Conservation (phyloP, 1,284 basidiomycete genomes). For the Calocybe gambosa region DNA sequence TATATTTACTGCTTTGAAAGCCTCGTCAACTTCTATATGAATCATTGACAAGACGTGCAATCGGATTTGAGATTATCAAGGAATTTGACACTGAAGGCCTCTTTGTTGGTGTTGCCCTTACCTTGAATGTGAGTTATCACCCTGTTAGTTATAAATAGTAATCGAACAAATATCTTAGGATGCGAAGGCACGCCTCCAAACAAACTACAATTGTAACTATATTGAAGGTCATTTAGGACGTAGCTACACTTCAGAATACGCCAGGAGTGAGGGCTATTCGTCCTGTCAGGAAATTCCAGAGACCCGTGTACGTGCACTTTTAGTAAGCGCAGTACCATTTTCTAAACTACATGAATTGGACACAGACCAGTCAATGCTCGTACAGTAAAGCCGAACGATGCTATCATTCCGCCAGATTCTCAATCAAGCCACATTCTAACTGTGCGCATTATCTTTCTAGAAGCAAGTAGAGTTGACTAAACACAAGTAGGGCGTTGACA, state of each 20-base stretch:
- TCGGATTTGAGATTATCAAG: slow-evolving; percentile 31
- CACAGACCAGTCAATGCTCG: slow-evolving; percentile 26
- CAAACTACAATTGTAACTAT: not conserved
- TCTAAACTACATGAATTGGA: not conserved
- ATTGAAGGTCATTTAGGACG: slow-evolving; percentile 25
- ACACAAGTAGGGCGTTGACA: slow-evolving; percentile 35
- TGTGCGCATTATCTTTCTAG: slow-evolving; percentile 19
- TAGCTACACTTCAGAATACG: slow-evolving; percentile 22
- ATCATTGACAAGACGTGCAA: slow-evolving; percentile 26
- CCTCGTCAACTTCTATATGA: slow-evolving; percentile 29
- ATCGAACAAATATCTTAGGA: slow-evolving; percentile 13
- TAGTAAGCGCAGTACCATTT: not conserved
- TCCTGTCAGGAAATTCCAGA: slow-evolving; percentile 27
- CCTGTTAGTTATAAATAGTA: not conserved
- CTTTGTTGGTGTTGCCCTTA: slow-evolving; percentile 36
- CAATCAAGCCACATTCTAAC: slow-evolving; percentile 36
- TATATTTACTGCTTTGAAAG: slow-evolving; percentile 14
- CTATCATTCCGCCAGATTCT: slow-evolving; percentile 28
- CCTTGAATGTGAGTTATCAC: slow-evolving; percentile 23
- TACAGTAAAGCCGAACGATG: slow-evolving; percentile 29
- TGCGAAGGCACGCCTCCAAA: slow-evolving; percentile 15
- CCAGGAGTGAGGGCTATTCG: slow-evolving; percentile 35
- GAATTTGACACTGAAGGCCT: slow-evolving; percentile 34
- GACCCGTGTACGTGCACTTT: slow-evolving; percentile 23
- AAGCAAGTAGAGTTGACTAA: not conserved